Conservation (phyloP, 495 filamentous ascomycete genomes). For the Aspergillus panamensis region DNA sequence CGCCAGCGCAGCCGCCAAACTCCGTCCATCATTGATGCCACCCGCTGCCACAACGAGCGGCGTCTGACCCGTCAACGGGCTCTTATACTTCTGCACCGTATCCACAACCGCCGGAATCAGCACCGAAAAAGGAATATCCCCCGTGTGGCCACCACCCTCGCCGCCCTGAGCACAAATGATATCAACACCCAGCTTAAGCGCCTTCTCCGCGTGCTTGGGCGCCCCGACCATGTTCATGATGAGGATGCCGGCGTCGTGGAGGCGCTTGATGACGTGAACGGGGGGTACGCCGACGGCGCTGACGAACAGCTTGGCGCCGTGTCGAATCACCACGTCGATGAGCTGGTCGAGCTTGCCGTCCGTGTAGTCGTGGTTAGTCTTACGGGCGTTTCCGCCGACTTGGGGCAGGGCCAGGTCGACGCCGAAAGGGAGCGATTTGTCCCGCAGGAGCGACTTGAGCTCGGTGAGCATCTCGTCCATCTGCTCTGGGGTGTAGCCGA, state of each 20-base stretch:
- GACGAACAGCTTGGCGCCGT: slow-evolving; percentile 77
- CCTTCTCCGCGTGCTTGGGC: slow-evolving; percentile 83
- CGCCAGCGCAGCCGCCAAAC: slow-evolving; percentile 67
- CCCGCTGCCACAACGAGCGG: slow-evolving; percentile 73
- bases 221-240: slow-evolving; percentile 97
- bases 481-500: slow-evolving; percentile 78
- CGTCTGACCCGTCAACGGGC: slow-evolving; percentile 52
- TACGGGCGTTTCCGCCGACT: slow-evolving; percentile 71
- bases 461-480: slow-evolving; percentile 78
- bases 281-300: slow-evolving; percentile 81
- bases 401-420: slow-evolving; percentile 86
- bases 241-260: slow-evolving; percentile 72
- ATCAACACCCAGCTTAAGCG: slow-evolving; percentile 74
- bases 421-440: slow-evolving; percentile 70
- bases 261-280: slow-evolving; percentile 57
- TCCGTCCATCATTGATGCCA: slow-evolving; percentile 67
- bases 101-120: slow-evolving; percentile 74
- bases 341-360: slow-evolving; percentile 77
- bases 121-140: slow-evolving; percentile 68
- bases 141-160: slow-evolving; percentile 77
- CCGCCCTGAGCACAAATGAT: slow-evolving; percentile 81
- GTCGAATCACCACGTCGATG: slow-evolving; percentile 72
- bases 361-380: slow-evolving; percentile 92
- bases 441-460: slow-evolving; percentile 64
- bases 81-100: slow-evolving; percentile 59